Percentiles rank a stretch among this genome's conserved stretches.
Evolutionary conservation across 2,329 filamentous ascomycete genomes (phyloP).

Genomic region (Verticillium longisporum): DNA sequence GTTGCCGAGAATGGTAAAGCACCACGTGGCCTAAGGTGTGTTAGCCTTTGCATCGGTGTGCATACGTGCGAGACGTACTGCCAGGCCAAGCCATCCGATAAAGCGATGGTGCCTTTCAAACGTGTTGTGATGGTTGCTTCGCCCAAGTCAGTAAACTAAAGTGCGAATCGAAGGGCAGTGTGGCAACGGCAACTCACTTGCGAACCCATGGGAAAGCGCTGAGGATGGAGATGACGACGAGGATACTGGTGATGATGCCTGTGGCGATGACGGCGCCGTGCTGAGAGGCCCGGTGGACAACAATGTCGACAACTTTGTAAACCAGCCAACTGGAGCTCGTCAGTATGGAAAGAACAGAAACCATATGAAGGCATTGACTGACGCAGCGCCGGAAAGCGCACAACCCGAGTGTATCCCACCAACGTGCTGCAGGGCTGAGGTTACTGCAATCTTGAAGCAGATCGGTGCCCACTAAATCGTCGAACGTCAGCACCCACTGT

Average conservation of each 20-base stretch:
- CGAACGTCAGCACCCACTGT: conserved; percentile 15
- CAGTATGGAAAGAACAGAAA: not conserved
- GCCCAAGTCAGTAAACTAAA: not conserved
- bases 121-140: conserved; percentile 30
- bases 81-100: conserved; percentile 32
- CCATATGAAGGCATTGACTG: conserved; percentile 6
- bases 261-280: conserved; percentile 27
- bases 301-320: conserved; percentile 29
- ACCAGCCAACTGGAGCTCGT: conserved; percentile 24
- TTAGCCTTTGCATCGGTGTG: not conserved
- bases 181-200: conserved; percentile 22
- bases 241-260: conserved; percentile 28
- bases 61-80: conserved; percentile 15
- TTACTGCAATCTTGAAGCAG: conserved; percentile 25
- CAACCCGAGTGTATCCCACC: conserved; percentile 33
- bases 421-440: conserved; percentile 31
- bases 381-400: conserved; percentile 29
- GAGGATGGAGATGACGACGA: conserved; percentile 28
- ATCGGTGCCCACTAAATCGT: conserved; percentile 27
- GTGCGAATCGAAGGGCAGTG: not conserved
- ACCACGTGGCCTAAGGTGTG: conserved; percentile 23
- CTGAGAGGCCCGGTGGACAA: conserved; percentile 22
- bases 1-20: conserved; percentile 30
- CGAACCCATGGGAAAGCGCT: conserved; percentile 33
- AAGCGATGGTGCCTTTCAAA: conserved; percentile 35